phyloP scores from a whole-genome alignment of 108 stramenopile species.

The Ochromonas danica region DNA sequence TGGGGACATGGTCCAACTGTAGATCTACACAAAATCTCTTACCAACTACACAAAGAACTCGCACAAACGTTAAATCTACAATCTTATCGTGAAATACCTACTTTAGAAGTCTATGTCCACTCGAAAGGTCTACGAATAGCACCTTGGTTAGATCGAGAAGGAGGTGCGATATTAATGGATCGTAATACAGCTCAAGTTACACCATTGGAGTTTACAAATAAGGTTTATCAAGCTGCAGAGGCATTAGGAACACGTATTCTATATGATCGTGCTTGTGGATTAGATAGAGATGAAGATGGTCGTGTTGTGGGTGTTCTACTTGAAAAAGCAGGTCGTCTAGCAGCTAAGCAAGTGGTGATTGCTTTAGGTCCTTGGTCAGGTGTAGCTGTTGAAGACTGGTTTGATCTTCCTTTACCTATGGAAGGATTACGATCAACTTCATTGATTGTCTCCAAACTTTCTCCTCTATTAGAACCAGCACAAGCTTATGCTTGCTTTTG shows the following conservation, averaged over 20 bases:
- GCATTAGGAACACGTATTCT: too few species aligned
- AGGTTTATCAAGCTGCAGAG: neutral
- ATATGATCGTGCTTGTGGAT: neutral
- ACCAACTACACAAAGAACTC: constrained; percentile 74
- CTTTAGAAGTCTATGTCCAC: constrained; percentile 48
- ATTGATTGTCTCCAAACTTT: constrained; percentile 40
- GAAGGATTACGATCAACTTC: constrained; percentile 55
- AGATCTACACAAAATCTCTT: constrained; percentile 60
- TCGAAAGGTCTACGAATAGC: constrained; percentile 54
- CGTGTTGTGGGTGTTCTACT: neutral
- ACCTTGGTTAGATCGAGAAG: constrained; percentile 46
- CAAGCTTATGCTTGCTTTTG: constrained; percentile 93
- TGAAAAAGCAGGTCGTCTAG: neutral
- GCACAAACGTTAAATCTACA: constrained; percentile 59
- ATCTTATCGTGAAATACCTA: constrained; percentile 63
- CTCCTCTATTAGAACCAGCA: constrained; percentile 39
- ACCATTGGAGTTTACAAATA: constrained; percentile 53
- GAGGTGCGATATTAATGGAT: constrained; percentile 50
- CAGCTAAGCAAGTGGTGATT: constrained; percentile 27
- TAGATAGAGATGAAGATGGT: constrained; percentile 11
- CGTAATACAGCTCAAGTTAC: constrained; percentile 70
- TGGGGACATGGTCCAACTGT: constrained; percentile 63
- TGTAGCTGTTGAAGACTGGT: constrained; percentile 42
- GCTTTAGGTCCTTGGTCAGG: constrained; percentile 48
- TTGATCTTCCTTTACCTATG: constrained; percentile 38